Evolutionary conservation across 768 basidiomycete species (phyloP), one percentile per base, ranked within the genome.

Genomic region (Serendipita vermifera): DNA sequence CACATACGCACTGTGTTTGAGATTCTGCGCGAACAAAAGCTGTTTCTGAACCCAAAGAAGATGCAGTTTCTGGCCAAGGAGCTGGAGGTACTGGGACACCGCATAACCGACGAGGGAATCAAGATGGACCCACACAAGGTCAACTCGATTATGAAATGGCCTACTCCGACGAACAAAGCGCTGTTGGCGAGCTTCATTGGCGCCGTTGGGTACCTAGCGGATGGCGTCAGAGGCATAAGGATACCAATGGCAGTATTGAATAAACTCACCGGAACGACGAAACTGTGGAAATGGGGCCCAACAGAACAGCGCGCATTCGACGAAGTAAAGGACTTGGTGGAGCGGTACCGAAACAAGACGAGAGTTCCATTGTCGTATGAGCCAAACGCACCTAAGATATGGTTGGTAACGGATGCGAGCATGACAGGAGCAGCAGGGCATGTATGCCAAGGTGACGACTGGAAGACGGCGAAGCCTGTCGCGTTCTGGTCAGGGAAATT

Each of bases 401-500:
- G 62, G 56, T 43, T 72, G 26, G 61, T 69, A 0, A 70, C 66
- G 0, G 69, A 73, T 58, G 69, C 67, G 0, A 69, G 66, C 20
- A 32, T 59, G 0, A 68, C 67, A 0, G 67, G 72, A 0, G 59
- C 66, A 2, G 60, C 66, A 0, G 72, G 70, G 0, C 57, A 70
- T 0, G 35, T 72, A 3, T 54, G 58, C 11, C 68, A 69, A 56
- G 66, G 68, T 0, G 17, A 48, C 1, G 61, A 64, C n/a, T 66
- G 65, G 63, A 60, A 64, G n/a, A 60, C 57, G 0, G 70, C 65
- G 0, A 58, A 58, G 0, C 48, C 68, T 1, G 66, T 64, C 0
- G 67, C 67, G 1, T 73, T 72, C 43, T 72, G 64, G 38, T 73
- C 69, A 0, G 69, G 67, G 0, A 73, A 72, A 41, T 57, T 73